Base-by-base conservation (phyloP, 768 basidiomycete genomes). In the Piloderma croceum region DNA sequence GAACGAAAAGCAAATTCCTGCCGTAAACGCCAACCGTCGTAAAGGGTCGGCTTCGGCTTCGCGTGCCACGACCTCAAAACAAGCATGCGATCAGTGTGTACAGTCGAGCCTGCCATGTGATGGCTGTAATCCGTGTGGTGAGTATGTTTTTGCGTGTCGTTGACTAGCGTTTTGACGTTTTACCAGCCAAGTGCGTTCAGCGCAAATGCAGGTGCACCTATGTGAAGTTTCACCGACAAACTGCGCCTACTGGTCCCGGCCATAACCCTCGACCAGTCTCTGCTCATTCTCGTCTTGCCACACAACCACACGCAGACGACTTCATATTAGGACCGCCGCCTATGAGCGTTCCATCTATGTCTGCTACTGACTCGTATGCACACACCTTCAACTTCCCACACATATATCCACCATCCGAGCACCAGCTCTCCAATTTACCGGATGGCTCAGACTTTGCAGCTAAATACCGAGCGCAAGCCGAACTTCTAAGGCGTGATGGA, bases 51-150 rank as follows among this genome's bases (percentile, higher is more conserved):
- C 78, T 0, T 74, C 79, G 1, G 75, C 81, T 1, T 77, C 83
- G 3, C 69, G 84, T 17, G 84, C 85, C 2, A 80, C 83, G 3
- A 85, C 84, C 7, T 81, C 81, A 12, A 89, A 87, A 55, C 84
- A 88, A 56, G 81, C 83, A 1, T 90, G 88, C 56, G 88, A 90
- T 59, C 83, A 89, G 49, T 90, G 88, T 49, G 83, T 87, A 32
- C 77, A 82, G 51, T 71, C 76, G 7, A 80, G 74, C 49, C 63
- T 87, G 4, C 83, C 83, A 0, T 90, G 86, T 49, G 86, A 90
- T 50, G 85, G 86, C 12, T 74, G 72, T 43, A 85, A 83, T 58
- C 86, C 86, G 3, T 90, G 86, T 50, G 68, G 86, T 87, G 49
- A 42, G 79, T 73, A 20, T 11, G 27, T 27, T 6, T 20, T 29